Percentiles rank a stretch among this genome's conserved stretches.
Evolutionary conservation across 805 yeast genomes (phyloP).

Genomic region (Wickerhamomyces chaumierensis): DNA sequence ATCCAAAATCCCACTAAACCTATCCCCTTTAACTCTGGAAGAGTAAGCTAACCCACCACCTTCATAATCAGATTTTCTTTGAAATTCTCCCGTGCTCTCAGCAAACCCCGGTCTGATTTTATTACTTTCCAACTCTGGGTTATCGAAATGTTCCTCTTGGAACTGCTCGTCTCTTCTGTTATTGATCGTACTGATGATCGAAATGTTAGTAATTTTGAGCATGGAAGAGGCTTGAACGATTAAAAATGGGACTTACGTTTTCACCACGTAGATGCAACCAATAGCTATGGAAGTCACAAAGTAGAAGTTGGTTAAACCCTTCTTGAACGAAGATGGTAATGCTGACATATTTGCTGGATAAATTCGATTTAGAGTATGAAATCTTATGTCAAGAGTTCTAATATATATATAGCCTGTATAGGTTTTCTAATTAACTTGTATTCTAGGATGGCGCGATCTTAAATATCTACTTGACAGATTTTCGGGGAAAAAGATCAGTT

Average conservation of each 20-base stretch:
- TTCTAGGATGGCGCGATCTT: no score
- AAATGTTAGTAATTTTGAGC: no score
- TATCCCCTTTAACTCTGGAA: conserved; percentile 49
- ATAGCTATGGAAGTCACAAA: conserved; percentile 18
- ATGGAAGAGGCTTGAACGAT: no score
- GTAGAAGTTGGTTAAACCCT: conserved; percentile 13
- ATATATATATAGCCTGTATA: not conserved
- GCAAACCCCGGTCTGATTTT: conserved; percentile 48
- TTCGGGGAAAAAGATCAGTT: no score
- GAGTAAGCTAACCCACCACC: conserved; percentile 55
- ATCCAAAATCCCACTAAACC: conserved; percentile 18
- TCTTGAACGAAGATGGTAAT: conserved; percentile 10
- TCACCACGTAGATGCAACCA: conserved; percentile 18
- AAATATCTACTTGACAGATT: no score
- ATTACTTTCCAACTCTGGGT: conserved; percentile 19
- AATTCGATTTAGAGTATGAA: not conserved
- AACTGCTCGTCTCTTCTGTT: conserved; percentile 25
- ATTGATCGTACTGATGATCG: conserved; percentile 19
- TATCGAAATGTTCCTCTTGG: conserved; percentile 20
- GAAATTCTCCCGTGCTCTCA: conserved; percentile 22
- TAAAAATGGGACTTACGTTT: conserved; percentile 13
- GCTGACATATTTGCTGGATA: not conserved
- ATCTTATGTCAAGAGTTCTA: not conserved
- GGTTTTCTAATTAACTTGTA: not conserved
- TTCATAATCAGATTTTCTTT: conserved; percentile 52